Evolutionary conservation across 441 rosid species (phyloP), one percentile per base, ranked within the genome.

Genomic region (Jatropha multifida): DNA sequence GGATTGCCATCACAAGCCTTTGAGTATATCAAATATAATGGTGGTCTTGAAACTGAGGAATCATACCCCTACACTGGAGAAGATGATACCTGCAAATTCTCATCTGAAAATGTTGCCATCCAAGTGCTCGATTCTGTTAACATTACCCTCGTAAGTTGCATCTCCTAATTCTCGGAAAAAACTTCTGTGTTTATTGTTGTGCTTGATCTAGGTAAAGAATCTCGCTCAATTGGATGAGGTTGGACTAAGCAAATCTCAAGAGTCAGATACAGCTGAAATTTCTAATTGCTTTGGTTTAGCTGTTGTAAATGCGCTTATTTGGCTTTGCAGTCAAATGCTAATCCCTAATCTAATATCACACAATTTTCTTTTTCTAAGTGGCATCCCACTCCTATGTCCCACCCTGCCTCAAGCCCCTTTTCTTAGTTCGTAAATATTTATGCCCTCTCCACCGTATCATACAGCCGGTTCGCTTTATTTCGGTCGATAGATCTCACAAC

Each of bases 1-100:
- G 99, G 99, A 18, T 88, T 95, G 86, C 99, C 98, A 20, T 95
- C 99, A 65, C 98, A 95, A 80, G 99, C 99, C 73, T 95, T 90
- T 38, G 97, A 95, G 68, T 95, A 93, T 84, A 87, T 95, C 79
- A 95, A 92, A 79, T 89, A 81, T 77, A 93, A 93, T 40, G 98
- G 98, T 44, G 99, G 99, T 59, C 97, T 95, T 37, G 98, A 93
- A 71, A 93, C 99, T 2, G 98, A 92, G 85, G 87, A 80, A 78
- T 91, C 97, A 68, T 93, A 95, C 79, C 98, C 96, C 59, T 95
- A 95, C 86, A 85, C 82, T 0, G 98, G 82, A 51, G 23, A 77
- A 79, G 86, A 89, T 73, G 93, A 80, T 49, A 55, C 12, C 69
- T 95, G 99, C 93, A 89, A 93, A 79, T 95, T 83, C 89, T 87